Evolutionary conservation across 495 filamentous ascomycete genomes (phyloP).

Genomic region (Alectoria sarmentosa): DNA sequence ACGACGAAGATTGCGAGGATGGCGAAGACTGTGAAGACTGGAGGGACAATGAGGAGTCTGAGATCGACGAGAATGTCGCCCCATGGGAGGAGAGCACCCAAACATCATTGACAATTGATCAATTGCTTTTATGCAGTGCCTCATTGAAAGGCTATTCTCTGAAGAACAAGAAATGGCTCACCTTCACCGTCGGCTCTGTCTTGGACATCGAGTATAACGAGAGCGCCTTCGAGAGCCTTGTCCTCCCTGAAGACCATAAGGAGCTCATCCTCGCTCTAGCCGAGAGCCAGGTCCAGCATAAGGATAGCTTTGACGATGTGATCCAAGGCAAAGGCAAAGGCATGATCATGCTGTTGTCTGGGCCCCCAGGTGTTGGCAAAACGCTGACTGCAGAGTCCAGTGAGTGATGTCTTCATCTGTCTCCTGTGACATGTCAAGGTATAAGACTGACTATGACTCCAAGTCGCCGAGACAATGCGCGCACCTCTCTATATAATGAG

Average conservation of each 20-base stretch:
- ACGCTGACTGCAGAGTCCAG: slow-evolving; percentile 36
- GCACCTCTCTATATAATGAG: slow-evolving; percentile 23
- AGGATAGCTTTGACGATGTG: slow-evolving; percentile 43
- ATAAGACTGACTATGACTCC: not conserved
- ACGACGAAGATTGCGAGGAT: not conserved
- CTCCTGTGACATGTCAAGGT: not conserved
- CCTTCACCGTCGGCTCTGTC: slow-evolving; percentile 37
- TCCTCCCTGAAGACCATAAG: slow-evolving; percentile 39
- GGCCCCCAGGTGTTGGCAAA: slow-evolving; percentile 39
- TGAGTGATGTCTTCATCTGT: slow-evolving; percentile 8
- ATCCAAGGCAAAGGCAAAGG: slow-evolving; percentile 43
- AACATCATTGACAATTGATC: not conserved
- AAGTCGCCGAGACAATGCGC: slow-evolving; percentile 23
- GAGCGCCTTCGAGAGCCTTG: slow-evolving; percentile 40
- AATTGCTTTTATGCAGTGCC: slow-evolving; percentile 23
- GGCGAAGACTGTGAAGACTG: slow-evolving; percentile 4
- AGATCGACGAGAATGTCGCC: not conserved
- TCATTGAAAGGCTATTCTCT: slow-evolving; percentile 38
- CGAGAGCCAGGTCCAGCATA: slow-evolving; percentile 39
- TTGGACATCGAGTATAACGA: slow-evolving; percentile 36
- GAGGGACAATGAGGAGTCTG: not conserved
- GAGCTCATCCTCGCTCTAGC: slow-evolving; percentile 47
- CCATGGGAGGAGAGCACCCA: not conserved
- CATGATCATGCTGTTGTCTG: slow-evolving; percentile 33
- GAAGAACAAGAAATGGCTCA: slow-evolving; percentile 41